A percentile compares a stretch with the other conserved stretches of the same genome.
These are phyloP conservation scores for Grammothele lineata DNA, from an alignment of 768 basidiomycete genomes.

Conservation along the genomic window DNA sequence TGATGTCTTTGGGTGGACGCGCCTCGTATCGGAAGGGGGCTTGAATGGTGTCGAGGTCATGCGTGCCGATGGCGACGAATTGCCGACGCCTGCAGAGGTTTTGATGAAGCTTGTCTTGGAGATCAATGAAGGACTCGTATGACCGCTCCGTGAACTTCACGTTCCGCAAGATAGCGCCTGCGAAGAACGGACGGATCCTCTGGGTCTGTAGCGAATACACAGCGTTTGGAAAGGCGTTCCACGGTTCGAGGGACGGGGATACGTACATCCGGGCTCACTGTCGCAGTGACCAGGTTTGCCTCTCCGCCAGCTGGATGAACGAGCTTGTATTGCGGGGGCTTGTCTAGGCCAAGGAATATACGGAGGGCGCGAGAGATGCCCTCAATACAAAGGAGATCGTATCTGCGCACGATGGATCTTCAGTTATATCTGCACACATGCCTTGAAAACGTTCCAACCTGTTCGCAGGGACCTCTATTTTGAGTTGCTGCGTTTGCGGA, in stretches of 20 bases:
- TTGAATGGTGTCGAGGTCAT: conserved; percentile 87
- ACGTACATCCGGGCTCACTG: conserved; percentile 68
- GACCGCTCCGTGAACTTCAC: conserved; percentile 83
- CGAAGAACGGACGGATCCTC: conserved; percentile 85
- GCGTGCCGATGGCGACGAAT: conserved; percentile 95
- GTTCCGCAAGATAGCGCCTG: conserved; percentile 86
- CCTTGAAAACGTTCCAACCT: conserved; percentile 40
- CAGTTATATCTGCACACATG: conserved; percentile 1
- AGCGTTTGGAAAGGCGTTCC: background rate
- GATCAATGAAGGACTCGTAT: conserved; percentile 95
- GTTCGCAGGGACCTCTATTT: conserved; percentile 99
- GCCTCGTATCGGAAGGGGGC: conserved; percentile 89
- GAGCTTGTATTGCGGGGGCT: conserved; percentile 69
- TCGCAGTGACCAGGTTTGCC: conserved; percentile 59
- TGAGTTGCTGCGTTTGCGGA: conserved; percentile 67
- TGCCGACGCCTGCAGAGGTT: conserved; percentile 89
- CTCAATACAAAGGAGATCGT: conserved; percentile 96
- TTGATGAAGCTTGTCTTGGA: conserved; percentile 99
- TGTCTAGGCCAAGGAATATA: conserved; percentile 70
- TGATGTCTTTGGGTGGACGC: conserved; percentile 79
- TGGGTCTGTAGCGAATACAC: conserved; percentile 50
- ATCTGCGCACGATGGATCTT: conserved; percentile 50
- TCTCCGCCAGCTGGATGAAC: conserved; percentile 70
- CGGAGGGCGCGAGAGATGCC: conserved; percentile 86
- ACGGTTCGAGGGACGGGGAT: background rate